Evolutionary conservation across 768 basidiomycete genomes (phyloP), one percentile per base, ranked within the genome.

Genomic region (Hemileccinum rubropunctum): DNA sequence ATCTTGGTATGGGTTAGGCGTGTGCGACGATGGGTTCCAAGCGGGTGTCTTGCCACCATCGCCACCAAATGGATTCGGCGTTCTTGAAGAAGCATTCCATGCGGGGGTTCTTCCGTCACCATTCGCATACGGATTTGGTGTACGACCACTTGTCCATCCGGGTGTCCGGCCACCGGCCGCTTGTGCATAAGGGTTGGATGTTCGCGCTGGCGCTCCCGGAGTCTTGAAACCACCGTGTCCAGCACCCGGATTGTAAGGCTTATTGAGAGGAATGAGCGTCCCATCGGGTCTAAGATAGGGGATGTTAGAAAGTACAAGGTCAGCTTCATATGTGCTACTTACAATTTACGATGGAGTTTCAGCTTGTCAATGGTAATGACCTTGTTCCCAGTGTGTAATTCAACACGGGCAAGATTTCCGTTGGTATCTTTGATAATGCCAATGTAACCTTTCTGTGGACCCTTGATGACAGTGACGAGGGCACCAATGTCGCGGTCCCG

Each of bases 351-450:
- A 54, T 81, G 77, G 17, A 95, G 68, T 62, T 89, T 91, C 39
- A 79, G 77, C 62, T 93, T 91, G 42, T 89, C 87, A 50, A 98
- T 84, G 34, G 85, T 86, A 50, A 99, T 84, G 18, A 94, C 76
- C 68, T 91, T 94, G 69, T 94, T 95, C 34, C 86, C 87, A 13
- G 92, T 85, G 52, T 79, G 75, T n/a, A 99, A 73, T 68, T 98
- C 97, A 13, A 99, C 93, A 36, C 97, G 81, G 2, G 88, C 91
- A 49, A 83, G 75, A 34, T 78, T 76, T 5, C 94, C 95, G 51
- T 94, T 95, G 26, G 93, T 90, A 64, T 98, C 97, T 70, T 95
- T 98, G 75, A 98, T 89, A 5, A 84, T 82, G 7, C 97, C 97
- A 39, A 86, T 76, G 59, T 95, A 88, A 13, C 93, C 91, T 69